Percentiles rank a stretch among this genome's conserved stretches.
Conservation (phyloP, 192 early-diverging fungal species). For the Podochytrium sp. region DNA sequence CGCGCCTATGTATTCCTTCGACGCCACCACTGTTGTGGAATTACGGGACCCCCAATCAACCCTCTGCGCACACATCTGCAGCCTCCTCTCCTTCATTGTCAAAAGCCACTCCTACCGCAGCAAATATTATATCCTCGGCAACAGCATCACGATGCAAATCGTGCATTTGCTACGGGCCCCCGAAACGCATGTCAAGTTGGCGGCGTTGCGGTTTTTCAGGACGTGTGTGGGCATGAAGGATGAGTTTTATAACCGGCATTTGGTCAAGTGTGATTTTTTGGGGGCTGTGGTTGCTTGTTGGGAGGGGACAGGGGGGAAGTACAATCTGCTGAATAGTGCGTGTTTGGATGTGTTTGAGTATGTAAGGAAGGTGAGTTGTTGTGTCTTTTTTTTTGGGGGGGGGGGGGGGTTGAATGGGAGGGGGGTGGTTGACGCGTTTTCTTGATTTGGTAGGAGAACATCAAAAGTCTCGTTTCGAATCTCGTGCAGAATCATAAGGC, state of each 20-base stretch:
- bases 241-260: conserved; percentile 80
- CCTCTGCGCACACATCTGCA: conserved; percentile 67
- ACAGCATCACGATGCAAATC: conserved; percentile 63
- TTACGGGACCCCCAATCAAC: conserved; percentile 38
- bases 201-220: conserved; percentile 79
- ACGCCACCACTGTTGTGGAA: not conserved
- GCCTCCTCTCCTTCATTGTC: conserved; percentile 77
- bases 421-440: not conserved
- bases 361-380: conserved; percentile 77
- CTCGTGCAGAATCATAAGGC: conserved; percentile 64
- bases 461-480: conserved; percentile 73
- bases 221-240: conserved; percentile 78
- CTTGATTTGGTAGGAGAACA: conserved; percentile 41
- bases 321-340: conserved; percentile 88
- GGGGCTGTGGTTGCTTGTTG: conserved; percentile 69
- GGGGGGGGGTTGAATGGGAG: too few species aligned
- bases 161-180: conserved; percentile 68
- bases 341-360: conserved; percentile 88
- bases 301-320: conserved; percentile 62
- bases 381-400: conserved; percentile 74
- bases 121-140: conserved; percentile 76
- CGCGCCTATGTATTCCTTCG: conserved; percentile 58
- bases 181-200: conserved; percentile 73
- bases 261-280: conserved; percentile 76
- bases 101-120: conserved; percentile 74